Percentiles rank a stretch among this genome's conserved stretches.
These are phyloP conservation scores for Stentor roeselii DNA, from an alignment of 73 alveolate genomes.

Conservation along the genomic window DNA sequence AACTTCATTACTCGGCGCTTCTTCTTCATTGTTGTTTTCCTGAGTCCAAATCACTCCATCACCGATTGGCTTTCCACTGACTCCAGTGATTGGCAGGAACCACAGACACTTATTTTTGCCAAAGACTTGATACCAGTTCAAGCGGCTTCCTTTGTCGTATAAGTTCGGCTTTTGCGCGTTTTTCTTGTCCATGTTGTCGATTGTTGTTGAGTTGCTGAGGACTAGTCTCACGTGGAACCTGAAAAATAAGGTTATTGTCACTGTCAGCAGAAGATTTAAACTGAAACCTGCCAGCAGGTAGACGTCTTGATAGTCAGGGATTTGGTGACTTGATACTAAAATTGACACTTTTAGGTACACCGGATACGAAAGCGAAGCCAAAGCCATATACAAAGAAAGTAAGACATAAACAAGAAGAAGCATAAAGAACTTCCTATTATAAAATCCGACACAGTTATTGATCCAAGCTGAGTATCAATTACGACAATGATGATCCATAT, in stretches of 20 bases:
- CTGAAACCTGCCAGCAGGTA: constrained; percentile 33
- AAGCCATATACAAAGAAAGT: constrained; percentile 48
- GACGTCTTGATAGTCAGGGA: constrained; percentile 28
- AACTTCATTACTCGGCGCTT: constrained; percentile 36
- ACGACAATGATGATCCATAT: constrained; percentile 96
- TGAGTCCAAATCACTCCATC: constrained; percentile 92
- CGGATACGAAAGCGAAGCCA: constrained; percentile 27
- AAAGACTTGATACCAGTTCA: constrained; percentile 80
- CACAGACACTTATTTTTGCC: constrained; percentile 77
- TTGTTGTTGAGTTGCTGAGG: constrained; percentile 84
- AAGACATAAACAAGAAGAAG: constrained; percentile 74
- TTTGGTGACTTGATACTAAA: neutral
- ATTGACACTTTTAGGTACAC: neutral
- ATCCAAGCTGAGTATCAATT: constrained; percentile 70
- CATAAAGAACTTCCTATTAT: constrained; percentile 88
- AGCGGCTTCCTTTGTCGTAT: constrained; percentile 69
- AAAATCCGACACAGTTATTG: constrained; percentile 92
- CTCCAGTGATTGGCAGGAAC: constrained; percentile 82
- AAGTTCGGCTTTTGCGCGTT: constrained; percentile 46
- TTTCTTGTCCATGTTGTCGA: constrained; percentile 87
- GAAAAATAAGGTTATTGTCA: constrained; percentile 71
- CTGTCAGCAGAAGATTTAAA: constrained; percentile 59
- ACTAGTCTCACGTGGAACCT: constrained; percentile 83
- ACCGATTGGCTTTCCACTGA: constrained; percentile 88
- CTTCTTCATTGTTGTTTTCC: constrained; percentile 32